phyloP scores from a whole-genome alignment of 495 filamentous ascomycete species.

The Xanthoparmelia taractica region DNA sequence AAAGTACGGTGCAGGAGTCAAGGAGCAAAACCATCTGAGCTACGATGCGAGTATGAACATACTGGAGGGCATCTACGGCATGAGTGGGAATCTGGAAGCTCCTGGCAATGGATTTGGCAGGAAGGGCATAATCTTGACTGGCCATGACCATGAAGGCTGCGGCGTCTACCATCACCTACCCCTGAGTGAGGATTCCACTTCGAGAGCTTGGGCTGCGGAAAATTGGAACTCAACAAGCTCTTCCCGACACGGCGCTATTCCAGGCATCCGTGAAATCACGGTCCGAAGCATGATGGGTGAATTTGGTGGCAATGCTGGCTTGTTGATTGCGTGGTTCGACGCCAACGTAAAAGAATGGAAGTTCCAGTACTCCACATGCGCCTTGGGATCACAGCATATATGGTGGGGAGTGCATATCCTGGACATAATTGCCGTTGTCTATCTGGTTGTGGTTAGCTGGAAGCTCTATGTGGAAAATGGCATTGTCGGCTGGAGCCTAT shows the following conservation, averaged over 20 bases:
- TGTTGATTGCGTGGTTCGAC: constrained; percentile 88
- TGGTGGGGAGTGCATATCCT: constrained; percentile 88
- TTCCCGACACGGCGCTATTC: constrained; percentile 12
- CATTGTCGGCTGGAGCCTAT: not conserved
- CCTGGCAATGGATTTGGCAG: constrained; percentile 50
- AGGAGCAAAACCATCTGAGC: constrained; percentile 87
- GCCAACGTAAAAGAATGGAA: constrained; percentile 58
- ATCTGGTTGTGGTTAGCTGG: constrained; percentile 14
- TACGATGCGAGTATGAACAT: constrained; percentile 57
- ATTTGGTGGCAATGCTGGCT: constrained; percentile 78
- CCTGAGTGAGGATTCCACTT: constrained; percentile 16
- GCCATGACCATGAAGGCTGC: constrained; percentile 92
- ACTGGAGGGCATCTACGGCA: constrained; percentile 70
- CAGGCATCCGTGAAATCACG: constrained; percentile 74
- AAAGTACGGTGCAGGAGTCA: constrained; percentile 57
- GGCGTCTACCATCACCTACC: constrained; percentile 71
- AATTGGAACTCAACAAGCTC: constrained; percentile 22
- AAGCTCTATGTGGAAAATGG: constrained; percentile 2
- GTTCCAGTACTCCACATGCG: constrained; percentile 69
- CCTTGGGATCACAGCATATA: constrained; percentile 75
- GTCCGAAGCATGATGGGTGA: constrained; percentile 99
- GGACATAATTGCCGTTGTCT: constrained; percentile 47
- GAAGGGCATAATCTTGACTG: constrained; percentile 72
- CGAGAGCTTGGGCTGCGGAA: constrained; percentile 20
- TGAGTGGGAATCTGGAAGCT: constrained; percentile 51